phyloP scores from a whole-genome alignment of 78 protist genomes.

The Dictyostelium purpureum region DNA sequence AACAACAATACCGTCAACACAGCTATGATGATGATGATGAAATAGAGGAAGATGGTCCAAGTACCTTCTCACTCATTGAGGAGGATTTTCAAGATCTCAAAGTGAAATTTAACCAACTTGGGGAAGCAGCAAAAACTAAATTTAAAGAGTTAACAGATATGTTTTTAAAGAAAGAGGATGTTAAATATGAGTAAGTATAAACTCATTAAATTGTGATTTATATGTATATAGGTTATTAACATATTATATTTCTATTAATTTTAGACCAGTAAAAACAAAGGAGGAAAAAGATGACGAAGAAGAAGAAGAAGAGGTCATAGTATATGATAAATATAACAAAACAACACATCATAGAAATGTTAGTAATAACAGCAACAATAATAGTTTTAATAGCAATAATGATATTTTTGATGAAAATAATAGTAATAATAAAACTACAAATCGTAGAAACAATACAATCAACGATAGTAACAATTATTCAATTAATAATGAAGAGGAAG shows the following conservation, averaged over 20 bases:
- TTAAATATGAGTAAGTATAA: conserved; percentile 45
- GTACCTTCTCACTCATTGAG: conserved; percentile 34
- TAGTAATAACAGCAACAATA: neutral
- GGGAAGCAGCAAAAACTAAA: conserved; percentile 62
- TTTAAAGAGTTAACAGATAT: conserved; percentile 57
- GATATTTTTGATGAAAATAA: too few relatives aligned
- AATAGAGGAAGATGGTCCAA: neutral
- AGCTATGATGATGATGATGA: neutral
- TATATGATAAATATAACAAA: conserved; percentile 20
- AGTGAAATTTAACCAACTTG: conserved; percentile 36
- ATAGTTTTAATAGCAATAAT: neutral
- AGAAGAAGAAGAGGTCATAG: conserved; percentile 39
- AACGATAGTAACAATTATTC: neutral
- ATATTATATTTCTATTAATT: neutral
- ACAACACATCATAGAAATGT: neutral
- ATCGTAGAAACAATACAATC: too few relatives aligned
- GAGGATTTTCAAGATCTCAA: conserved; percentile 65
- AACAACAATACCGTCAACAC: neutral
- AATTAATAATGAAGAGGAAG: neutral
- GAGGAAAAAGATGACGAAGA: conserved; percentile 25
- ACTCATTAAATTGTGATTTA: too few relatives aligned
- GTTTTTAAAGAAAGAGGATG: conserved; percentile 62
- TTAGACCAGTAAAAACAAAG: neutral
- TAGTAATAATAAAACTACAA: too few relatives aligned
- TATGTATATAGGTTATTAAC: too few relatives aligned